Percentiles rank a stretch among this genome's conserved stretches.
phyloP scores from a whole-genome alignment of 2,329 filamentous ascomycete genomes.

The Didymellaceae sp. region DNA sequence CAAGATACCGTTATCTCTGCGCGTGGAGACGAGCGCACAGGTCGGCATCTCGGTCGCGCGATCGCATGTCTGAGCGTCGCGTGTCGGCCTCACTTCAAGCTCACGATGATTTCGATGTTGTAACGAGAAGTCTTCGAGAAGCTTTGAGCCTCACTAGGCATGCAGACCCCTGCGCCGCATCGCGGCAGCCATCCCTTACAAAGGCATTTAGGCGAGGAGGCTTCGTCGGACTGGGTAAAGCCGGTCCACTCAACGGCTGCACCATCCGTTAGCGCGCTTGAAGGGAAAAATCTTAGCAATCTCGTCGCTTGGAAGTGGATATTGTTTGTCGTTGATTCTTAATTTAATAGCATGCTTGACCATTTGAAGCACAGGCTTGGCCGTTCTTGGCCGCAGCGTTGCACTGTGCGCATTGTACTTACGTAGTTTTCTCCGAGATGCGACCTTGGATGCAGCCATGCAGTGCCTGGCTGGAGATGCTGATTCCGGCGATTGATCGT shows the following conservation, averaged over 20 bases:
- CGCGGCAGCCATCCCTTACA: conserved; percentile 9
- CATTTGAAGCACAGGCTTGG: conserved; percentile 12
- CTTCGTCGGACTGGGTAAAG: neutral
- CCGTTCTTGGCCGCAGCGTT: conserved; percentile 17
- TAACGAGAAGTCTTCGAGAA: conserved; percentile 16
- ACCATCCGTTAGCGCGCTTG: conserved; percentile 8
- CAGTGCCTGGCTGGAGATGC: conserved; percentile 6
- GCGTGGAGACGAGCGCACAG: conserved; percentile 17
- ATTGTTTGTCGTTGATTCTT: conserved; percentile 18
- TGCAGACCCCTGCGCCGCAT: conserved; percentile 13
- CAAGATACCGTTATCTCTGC: conserved; percentile 17
- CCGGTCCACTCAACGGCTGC: neutral
- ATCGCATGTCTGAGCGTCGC: conserved; percentile 11
- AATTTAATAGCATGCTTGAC: conserved; percentile 16
- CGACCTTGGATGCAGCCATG: conserved; percentile 9
- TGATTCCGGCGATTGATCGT: conserved; percentile 4
- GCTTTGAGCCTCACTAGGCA: conserved; percentile 12
- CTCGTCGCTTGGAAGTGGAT: conserved; percentile 11
- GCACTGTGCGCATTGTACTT: conserved; percentile 7
- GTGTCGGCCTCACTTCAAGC: conserved; percentile 13
- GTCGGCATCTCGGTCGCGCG: conserved; percentile 6
- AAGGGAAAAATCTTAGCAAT: conserved; percentile 14
- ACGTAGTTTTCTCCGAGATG: conserved; percentile 21
- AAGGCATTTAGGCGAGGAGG: neutral
- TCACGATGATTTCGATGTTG: conserved; percentile 17